These are phyloP conservation scores for Ophiostoma pallidulum DNA, from an alignment of 2,329 filamentous ascomycete species.

Conservation along the genomic window DNA sequence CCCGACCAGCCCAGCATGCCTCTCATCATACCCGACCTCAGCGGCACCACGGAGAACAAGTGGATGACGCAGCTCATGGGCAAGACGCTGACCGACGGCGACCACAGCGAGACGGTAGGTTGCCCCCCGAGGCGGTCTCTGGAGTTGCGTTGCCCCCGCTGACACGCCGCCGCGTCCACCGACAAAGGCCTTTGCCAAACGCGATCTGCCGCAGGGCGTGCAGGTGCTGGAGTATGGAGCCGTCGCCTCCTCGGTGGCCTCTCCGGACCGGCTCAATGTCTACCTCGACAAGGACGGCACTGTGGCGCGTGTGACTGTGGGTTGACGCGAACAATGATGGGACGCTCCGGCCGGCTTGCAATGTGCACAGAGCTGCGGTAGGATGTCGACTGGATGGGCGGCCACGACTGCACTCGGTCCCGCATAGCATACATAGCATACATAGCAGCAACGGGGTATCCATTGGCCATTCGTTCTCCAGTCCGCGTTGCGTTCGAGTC, in stretches of 20 bases:
- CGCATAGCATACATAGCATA: no score
- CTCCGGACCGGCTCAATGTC: slow-evolving; percentile 47
- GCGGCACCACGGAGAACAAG: slow-evolving; percentile 40
- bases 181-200: slow-evolving; percentile 53
- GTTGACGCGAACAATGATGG: no score
- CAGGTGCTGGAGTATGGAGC: slow-evolving; percentile 47
- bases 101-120: slow-evolving; percentile 44
- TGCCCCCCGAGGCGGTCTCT: no score
- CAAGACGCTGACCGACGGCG: slow-evolving; percentile 48
- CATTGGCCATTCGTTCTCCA: no score
- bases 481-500: no score
- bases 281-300: slow-evolving; percentile 51
- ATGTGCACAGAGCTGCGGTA: no score
- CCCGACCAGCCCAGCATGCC: slow-evolving; percentile 40
- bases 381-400: not conserved
- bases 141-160: no score
- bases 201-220: slow-evolving; percentile 46
- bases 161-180: no score
- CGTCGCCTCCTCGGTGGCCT: slow-evolving; percentile 50
- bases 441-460: no score
- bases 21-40: slow-evolving; percentile 48
- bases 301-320: slow-evolving; percentile 49
- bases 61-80: slow-evolving; percentile 55
- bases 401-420: not conserved
- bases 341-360: no score